These are phyloP conservation scores for Pinus taeda DNA, from an alignment of 75 land plant species.

Conservation along the genomic window DNA sequence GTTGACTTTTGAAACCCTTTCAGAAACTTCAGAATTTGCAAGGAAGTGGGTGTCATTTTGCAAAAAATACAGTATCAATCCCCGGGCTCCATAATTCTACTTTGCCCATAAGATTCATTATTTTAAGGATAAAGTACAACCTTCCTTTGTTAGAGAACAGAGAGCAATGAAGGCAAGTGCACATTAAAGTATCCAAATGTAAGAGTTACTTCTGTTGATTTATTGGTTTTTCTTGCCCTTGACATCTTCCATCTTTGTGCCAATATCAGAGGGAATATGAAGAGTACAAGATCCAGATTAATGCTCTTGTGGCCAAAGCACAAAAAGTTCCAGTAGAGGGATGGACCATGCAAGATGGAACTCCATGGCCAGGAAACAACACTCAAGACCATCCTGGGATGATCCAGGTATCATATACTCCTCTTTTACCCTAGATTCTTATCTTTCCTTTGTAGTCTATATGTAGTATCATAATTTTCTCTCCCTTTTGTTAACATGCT, in stretches of 20 bases:
- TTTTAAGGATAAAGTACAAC: constrained; percentile 63
- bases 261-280: constrained; percentile 73
- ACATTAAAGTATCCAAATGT: not conserved
- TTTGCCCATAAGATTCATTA: constrained; percentile 78
- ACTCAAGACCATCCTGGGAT: too few species aligned
- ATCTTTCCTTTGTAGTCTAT: too few species aligned
- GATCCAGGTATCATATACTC: constrained; percentile 52
- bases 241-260: not conserved
- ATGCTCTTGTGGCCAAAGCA: constrained; percentile 68
- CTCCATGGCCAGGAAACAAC: too few species aligned
- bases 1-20: constrained; percentile 80
- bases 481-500: not conserved
- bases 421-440: not conserved
- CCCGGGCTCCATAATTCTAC: constrained; percentile 68
- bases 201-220: not conserved
- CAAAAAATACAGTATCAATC: constrained; percentile 62
- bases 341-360: constrained; percentile 81
- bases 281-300: constrained; percentile 77
- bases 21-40: constrained; percentile 71
- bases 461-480: too few species aligned
- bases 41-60: constrained; percentile 84
- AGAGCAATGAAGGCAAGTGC: constrained; percentile 68
- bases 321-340: constrained; percentile 67
- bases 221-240: not conserved
- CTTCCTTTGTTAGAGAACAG: constrained; percentile 62